Percentiles rank a stretch among this genome's conserved stretches.
phyloP scores from a whole-genome alignment of 192 early-diverging fungal species.

The Linnemannia elongata region DNA sequence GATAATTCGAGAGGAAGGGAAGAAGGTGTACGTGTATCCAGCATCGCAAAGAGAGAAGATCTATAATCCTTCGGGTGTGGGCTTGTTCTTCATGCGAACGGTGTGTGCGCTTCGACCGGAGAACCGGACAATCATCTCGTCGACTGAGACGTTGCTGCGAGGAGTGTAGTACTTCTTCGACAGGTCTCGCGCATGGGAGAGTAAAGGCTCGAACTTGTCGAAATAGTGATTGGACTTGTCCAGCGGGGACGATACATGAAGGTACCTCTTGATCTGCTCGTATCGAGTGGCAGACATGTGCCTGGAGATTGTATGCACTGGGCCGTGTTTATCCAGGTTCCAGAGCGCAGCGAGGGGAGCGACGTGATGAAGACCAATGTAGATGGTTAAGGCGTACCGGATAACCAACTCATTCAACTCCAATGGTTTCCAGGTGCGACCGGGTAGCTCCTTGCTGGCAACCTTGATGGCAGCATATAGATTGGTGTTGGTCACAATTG shows the following conservation, averaged over 20 bases:
- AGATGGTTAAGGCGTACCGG: constrained; percentile 25
- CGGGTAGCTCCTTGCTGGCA: constrained; percentile 1
- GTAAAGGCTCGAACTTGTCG: constrained; percentile 30
- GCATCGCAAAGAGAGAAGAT: constrained; percentile 52
- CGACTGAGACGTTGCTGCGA: constrained; percentile 26
- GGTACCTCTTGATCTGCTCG: constrained; percentile 25
- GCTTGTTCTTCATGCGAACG: constrained; percentile 50
- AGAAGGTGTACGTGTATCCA: constrained; percentile 44
- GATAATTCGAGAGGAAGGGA: constrained; percentile 17
- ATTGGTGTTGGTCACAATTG: constrained; percentile 26
- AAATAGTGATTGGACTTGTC: background rate
- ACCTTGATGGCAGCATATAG: constrained; percentile 14
- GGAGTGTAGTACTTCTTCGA: constrained; percentile 33
- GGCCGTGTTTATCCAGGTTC: constrained; percentile 1
- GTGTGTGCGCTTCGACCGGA: constrained; percentile 36
- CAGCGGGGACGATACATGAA: constrained; percentile 6
- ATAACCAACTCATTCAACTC: constrained; percentile 5
- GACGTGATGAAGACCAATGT: constrained; percentile 14
- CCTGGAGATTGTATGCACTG: constrained; percentile 11
- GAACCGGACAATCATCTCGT: constrained; percentile 47
- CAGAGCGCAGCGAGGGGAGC: background rate
- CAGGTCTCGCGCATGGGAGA: background rate
- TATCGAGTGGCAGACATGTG: constrained; percentile 18
- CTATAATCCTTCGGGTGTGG: constrained; percentile 45
- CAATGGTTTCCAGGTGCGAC: constrained; percentile 15